Evolutionary conservation across 2,329 filamentous ascomycete species (phyloP).

Genomic region (Dactylella cylindrospora): DNA sequence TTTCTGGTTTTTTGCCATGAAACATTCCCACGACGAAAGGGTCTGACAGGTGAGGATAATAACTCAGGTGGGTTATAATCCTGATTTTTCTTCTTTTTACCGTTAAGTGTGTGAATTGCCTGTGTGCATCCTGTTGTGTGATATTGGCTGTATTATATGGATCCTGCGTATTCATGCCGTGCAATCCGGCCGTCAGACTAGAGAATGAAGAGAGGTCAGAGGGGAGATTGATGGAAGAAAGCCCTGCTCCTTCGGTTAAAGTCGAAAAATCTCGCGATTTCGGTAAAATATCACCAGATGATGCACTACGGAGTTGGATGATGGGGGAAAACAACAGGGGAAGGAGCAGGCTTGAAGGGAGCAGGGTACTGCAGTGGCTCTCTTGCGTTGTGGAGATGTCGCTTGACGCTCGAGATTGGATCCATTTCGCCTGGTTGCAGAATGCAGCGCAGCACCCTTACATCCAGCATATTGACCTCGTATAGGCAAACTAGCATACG

Average conservation of each 20-base stretch:
- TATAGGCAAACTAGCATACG: conserved; percentile 31
- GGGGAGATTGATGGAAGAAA: conserved; percentile 24
- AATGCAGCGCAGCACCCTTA: not conserved
- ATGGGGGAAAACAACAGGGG: conserved; percentile 15
- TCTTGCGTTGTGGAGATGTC: conserved; percentile 11
- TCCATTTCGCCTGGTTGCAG: too few relatives aligned
- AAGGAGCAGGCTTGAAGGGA: conserved; percentile 10
- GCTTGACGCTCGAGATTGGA: conserved; percentile 24
- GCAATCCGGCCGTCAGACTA: too few relatives aligned
- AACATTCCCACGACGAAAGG: conserved; percentile 18
- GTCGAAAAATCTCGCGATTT: conserved; percentile 42
- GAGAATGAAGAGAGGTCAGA: conserved; percentile 4
- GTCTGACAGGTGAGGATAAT: conserved; percentile 14
- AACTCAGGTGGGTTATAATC: conserved; percentile 33
- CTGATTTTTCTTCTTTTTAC: too few relatives aligned
- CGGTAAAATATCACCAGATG: conserved; percentile 31
- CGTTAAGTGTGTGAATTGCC: too few relatives aligned
- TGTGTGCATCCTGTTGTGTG: too few relatives aligned
- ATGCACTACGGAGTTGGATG: conserved; percentile 31
- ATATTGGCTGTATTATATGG: too few relatives aligned
- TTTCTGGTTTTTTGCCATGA: too few relatives aligned
- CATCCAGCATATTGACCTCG: conserved; percentile 18
- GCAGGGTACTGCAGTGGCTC: not conserved
- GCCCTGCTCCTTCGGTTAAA: conserved; percentile 39
- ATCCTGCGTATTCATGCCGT: conserved; percentile 15